A percentile compares a stretch with the other conserved stretches of the same genome.
Conservation (phyloP, 306 rosid species). For the Glycyrrhiza uralensis region DNA sequence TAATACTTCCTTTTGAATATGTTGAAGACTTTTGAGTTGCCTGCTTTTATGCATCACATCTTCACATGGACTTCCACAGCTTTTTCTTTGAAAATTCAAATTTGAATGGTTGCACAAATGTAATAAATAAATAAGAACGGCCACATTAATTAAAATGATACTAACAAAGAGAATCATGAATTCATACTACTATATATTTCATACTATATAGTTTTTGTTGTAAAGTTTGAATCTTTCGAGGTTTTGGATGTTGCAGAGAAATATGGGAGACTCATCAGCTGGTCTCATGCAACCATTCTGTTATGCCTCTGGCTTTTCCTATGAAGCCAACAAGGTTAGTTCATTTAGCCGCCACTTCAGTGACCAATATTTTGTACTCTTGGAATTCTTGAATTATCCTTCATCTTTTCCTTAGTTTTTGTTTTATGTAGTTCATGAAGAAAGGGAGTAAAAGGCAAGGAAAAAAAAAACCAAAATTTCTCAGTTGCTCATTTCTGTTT, state of each 20-base stretch:
- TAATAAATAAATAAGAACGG: conserved; percentile 18
- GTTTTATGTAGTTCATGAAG: too few relatives aligned
- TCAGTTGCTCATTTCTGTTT: neutral
- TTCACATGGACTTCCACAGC: conserved; percentile 16
- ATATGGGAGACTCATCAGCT: conserved; percentile 63
- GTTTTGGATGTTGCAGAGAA: conserved; percentile 15
- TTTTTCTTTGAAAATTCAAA: conserved; percentile 53
- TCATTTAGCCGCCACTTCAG: neutral
- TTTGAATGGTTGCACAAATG: conserved; percentile 40
- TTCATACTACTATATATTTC: neutral
- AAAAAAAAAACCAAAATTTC: too few relatives aligned
- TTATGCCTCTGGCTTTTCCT: conserved; percentile 49
- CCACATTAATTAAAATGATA: conserved; percentile 4
- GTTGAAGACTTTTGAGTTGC: neutral
- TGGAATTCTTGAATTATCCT: too few relatives aligned
- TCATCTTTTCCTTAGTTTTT: too few relatives aligned
- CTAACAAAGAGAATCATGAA: neutral
- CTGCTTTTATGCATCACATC: conserved; percentile 25
- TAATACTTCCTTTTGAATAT: neutral
- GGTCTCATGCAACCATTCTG: conserved; percentile 74
- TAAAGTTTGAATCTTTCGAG: conserved; percentile 33
- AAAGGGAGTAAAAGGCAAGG: too few relatives aligned
- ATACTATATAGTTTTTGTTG: neutral
- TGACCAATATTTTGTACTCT: neutral
- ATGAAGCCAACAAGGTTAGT: conserved; percentile 60